Evolutionary conservation across 305 asterid genomes (phyloP).

Genomic region (Fraxinus xanthoxyloides): DNA sequence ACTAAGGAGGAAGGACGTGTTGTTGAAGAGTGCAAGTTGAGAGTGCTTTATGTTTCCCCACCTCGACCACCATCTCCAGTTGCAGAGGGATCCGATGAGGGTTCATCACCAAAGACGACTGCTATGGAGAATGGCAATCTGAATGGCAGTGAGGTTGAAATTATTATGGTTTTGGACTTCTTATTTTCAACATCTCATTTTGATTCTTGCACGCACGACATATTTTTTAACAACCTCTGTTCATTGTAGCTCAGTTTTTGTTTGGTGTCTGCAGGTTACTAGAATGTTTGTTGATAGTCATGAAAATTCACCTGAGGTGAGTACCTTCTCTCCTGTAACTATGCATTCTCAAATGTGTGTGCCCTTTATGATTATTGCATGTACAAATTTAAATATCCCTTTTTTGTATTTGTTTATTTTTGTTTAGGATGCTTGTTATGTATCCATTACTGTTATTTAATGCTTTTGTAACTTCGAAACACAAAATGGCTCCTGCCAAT

Average conservation of each 20-base stretch:
- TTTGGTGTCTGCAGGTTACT: conserved; percentile 26
- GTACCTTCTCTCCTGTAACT: conserved; percentile 6
- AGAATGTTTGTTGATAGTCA: conserved; percentile 34
- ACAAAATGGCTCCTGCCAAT: background rate
- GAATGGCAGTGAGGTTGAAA: conserved; percentile 35
- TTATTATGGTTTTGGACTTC: background rate
- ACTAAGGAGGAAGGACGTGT: conserved; percentile 58
- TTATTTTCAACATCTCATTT: background rate
- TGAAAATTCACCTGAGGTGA: conserved; percentile 49
- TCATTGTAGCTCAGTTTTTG: background rate
- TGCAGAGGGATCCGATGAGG: conserved; percentile 81
- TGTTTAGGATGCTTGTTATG: background rate
- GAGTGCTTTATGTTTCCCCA: conserved; percentile 65
- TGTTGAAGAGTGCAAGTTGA: conserved; percentile 78
- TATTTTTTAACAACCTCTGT: background rate
- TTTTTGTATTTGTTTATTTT: background rate
- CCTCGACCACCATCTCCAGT: conserved; percentile 83
- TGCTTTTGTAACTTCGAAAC: background rate
- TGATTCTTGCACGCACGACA: background rate
- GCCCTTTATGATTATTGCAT: background rate
- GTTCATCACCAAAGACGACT: conserved; percentile 51
- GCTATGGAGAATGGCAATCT: conserved; percentile 30
- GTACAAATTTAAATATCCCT: background rate
- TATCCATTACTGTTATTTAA: background rate
- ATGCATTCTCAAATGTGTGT: background rate